Conservation (phyloP, 2,329 filamentous ascomycete species). For the Botrytis fragariae region DNA sequence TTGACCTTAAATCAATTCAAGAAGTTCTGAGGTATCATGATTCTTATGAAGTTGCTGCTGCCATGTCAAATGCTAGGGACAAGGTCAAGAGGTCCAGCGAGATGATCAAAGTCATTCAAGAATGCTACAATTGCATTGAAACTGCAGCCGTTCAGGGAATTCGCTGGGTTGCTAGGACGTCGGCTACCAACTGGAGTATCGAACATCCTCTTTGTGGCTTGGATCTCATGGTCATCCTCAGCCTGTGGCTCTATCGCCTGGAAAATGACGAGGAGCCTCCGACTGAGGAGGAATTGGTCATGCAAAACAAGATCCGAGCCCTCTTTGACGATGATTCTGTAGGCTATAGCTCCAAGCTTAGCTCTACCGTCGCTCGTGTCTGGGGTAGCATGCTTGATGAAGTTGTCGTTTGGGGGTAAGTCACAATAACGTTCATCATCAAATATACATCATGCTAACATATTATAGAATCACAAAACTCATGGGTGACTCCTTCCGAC, state of each 20-base stretch:
- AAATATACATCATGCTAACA: constrained; percentile 44
- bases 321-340: constrained; percentile 89
- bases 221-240: constrained; percentile 97
- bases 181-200: constrained; percentile 97
- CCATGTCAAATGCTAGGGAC: constrained; percentile 92
- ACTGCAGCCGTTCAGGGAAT: constrained; percentile 92
- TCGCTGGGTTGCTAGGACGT: constrained; percentile 96
- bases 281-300: constrained; percentile 76
- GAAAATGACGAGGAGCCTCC: constrained; percentile 97
- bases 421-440: constrained; percentile 36
- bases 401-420: constrained; percentile 99
- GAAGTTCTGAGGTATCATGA: constrained; percentile 97
- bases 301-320: constrained; percentile 90
- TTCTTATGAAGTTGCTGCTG: constrained; percentile 91
- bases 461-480: constrained; percentile 75
- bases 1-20: constrained; percentile 89
- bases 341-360: constrained; percentile 76
- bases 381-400: constrained; percentile 99
- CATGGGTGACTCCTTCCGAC: constrained; percentile 97
- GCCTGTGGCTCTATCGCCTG: constrained; percentile 96
- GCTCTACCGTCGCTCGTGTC: constrained; percentile 89
- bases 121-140: constrained; percentile 97
- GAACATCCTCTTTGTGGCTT: constrained; percentile 95
- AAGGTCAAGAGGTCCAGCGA: constrained; percentile 92
- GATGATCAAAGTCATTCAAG: constrained; percentile 98